Evolutionary conservation across 805 yeast genomes (phyloP).

Genomic region (Wickerhamomyces mucosus): DNA sequence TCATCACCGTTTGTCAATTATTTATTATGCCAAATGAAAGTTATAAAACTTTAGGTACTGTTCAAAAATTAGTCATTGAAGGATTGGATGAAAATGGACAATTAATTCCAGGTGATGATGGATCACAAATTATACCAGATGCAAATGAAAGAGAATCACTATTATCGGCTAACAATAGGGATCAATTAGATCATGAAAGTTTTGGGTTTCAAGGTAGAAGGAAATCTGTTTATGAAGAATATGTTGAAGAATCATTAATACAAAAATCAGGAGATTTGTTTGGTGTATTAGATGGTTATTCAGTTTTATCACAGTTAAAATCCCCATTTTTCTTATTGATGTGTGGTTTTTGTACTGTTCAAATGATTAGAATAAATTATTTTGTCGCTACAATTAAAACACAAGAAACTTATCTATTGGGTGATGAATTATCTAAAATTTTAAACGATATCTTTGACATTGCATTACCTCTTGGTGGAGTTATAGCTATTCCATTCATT

Average conservation of each 20-base stretch:
- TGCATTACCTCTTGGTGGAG: constrained; percentile 84
- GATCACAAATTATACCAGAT: constrained; percentile 36
- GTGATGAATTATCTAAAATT: constrained; percentile 37
- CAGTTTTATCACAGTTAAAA: constrained; percentile 38
- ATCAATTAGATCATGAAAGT: constrained; percentile 7
- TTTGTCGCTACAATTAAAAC: constrained; percentile 84
- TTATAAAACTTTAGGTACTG: constrained; percentile 60
- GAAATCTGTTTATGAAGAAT: constrained; percentile 58
- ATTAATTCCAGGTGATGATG: constrained; percentile 28
- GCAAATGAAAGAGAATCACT: constrained; percentile 27
- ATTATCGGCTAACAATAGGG: constrained; percentile 12
- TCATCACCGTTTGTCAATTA: constrained; percentile 65
- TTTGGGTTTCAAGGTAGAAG: constrained; percentile 20
- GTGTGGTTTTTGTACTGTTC: constrained; percentile 72
- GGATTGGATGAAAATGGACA: constrained; percentile 66
- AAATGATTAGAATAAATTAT: constrained; percentile 87
- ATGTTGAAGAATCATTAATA: constrained; percentile 47
- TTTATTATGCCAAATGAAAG: constrained; percentile 73
- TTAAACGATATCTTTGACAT: constrained; percentile 74
- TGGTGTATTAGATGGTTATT: constrained; percentile 66
- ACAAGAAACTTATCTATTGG: constrained; percentile 69
- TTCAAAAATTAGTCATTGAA: constrained; percentile 61
- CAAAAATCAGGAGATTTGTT: constrained; percentile 49
- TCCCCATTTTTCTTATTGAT: constrained; percentile 69
- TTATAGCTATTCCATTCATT: constrained; percentile 77